phyloP scores from a whole-genome alignment of 208 protist species.

The Wallacemonas rigidus region DNA sequence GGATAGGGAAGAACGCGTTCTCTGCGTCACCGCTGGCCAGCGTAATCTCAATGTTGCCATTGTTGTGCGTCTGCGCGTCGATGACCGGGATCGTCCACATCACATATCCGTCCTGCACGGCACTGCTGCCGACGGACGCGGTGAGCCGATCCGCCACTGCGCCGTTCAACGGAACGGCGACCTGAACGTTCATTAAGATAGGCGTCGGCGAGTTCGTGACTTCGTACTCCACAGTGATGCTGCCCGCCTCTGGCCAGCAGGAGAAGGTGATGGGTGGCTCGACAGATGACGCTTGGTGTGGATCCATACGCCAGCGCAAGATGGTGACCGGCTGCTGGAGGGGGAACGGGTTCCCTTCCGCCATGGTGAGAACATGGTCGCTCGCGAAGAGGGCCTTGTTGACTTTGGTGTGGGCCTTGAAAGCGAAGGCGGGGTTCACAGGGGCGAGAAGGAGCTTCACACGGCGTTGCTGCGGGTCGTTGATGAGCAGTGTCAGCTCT shows the following conservation, averaged over 20 bases:
- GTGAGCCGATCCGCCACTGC: slow-evolving; percentile 34
- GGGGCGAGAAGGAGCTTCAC: slow-evolving; percentile 58
- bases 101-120: slow-evolving; percentile 32
- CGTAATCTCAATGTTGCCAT: slow-evolving; percentile 72
- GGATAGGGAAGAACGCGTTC: slow-evolving; percentile 78
- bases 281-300: slow-evolving; percentile 19
- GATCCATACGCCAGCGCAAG: slow-evolving; percentile 62
- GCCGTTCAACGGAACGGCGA: slow-evolving; percentile 70
- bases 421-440: slow-evolving; percentile 67
- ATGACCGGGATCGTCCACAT: slow-evolving; percentile 73
- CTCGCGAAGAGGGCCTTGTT: slow-evolving; percentile 81
- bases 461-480: slow-evolving; percentile 56
- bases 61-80: slow-evolving; percentile 41
- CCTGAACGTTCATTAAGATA: slow-evolving; percentile 49
- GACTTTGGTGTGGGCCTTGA: slow-evolving; percentile 85
- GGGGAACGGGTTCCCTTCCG: slow-evolving; percentile 76
- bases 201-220: slow-evolving; percentile 39
- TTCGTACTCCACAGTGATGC: slow-evolving; percentile 88
- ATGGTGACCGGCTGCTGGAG: slow-evolving; percentile 81
- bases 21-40: slow-evolving; percentile 30
- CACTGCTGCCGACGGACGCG: slow-evolving; percentile 49
- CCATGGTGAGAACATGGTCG: slow-evolving; percentile 79
- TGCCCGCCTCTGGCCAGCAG: slow-evolving; percentile 73
- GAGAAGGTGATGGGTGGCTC: slow-evolving; percentile 69
- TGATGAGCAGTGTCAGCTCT: slow-evolving; percentile 73